A percentile compares a stretch with the other conserved stretches of the same genome.
Conservation (phyloP, 495 filamentous ascomycete species). For the Hypoxylon cercidicola region DNA sequence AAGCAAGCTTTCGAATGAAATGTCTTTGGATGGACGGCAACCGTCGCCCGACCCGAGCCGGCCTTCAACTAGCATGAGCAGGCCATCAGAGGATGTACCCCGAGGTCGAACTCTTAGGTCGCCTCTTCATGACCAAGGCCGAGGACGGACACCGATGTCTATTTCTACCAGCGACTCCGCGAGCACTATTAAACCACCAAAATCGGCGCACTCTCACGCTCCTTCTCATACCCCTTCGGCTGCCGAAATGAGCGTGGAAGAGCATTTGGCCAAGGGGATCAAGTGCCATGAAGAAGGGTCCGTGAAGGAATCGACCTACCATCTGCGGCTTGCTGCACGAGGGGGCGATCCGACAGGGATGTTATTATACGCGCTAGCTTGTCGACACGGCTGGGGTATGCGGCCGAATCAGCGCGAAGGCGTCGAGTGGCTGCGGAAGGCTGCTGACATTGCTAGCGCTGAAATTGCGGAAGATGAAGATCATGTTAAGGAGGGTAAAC, state of each 20-base stretch:
- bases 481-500: conserved; percentile 68
- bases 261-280: conserved; percentile 89
- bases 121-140: conserved; percentile 46
- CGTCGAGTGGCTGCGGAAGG: conserved; percentile 88
- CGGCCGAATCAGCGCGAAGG: conserved; percentile 87
- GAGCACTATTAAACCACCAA: conserved; percentile 70
- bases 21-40: conserved; percentile 44
- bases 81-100: conserved; percentile 51
- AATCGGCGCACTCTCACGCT: conserved; percentile 59
- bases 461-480: conserved; percentile 86
- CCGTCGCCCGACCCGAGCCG: conserved; percentile 58
- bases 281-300: conserved; percentile 86
- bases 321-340: conserved; percentile 88
- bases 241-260: conserved; percentile 75
- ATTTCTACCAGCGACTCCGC: conserved; percentile 71
- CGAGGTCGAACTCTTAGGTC: conserved; percentile 53
- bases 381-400: conserved; percentile 99
- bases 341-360: conserved; percentile 89
- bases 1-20: conserved; percentile 58
- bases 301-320: conserved; percentile 92
- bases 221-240: conserved; percentile 58
- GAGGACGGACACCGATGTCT: conserved; percentile 58
- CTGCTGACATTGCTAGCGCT: conserved; percentile 82
- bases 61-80: conserved; percentile 58
- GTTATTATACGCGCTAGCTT: conserved; percentile 94